Evolutionary conservation across 495 filamentous ascomycete species (phyloP).

Genomic region (Aspergillus affinis): DNA sequence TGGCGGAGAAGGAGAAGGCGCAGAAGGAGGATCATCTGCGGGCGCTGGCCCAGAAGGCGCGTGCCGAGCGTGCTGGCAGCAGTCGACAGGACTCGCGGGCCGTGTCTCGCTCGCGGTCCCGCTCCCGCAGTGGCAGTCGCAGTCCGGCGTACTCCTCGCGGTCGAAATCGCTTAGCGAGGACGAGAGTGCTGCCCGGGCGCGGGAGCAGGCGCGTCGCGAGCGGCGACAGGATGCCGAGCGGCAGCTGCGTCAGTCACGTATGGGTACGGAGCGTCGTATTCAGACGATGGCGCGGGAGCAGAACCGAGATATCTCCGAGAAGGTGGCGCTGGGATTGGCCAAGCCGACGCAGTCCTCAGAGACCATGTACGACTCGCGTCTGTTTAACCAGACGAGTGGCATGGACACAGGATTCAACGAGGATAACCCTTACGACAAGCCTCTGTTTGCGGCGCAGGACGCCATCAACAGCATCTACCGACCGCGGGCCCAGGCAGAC

Average conservation of each 20-base stretch:
- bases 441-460: constrained; percentile 96
- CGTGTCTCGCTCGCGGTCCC: constrained; percentile 29
- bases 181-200: constrained; percentile 69
- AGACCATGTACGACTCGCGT: constrained; percentile 95
- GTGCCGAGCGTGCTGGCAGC: constrained; percentile 64
- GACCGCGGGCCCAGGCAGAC: constrained; percentile 66
- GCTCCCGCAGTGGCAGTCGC: constrained; percentile 49
- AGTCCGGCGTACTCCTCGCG: constrained; percentile 55
- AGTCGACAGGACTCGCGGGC: constrained; percentile 40
- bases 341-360: constrained; percentile 85
- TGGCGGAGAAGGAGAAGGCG: constrained; percentile 94
- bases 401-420: constrained; percentile 89
- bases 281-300: constrained; percentile 89
- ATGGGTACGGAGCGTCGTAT: constrained; percentile 93
- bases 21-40: constrained; percentile 94
- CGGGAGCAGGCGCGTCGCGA: constrained; percentile 77
- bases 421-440: constrained; percentile 97
- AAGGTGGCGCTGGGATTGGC: constrained; percentile 94
- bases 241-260: constrained; percentile 86
- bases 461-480: constrained; percentile 92
- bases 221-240: constrained; percentile 75
- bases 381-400: constrained; percentile 93
- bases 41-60: constrained; percentile 83
- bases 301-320: constrained; percentile 95
- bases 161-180: constrained; percentile 56